Evolutionary conservation across 2,329 filamentous ascomycete species (phyloP), one percentile per base, ranked within the genome.

Genomic region (Aspergillus texensis): DNA sequence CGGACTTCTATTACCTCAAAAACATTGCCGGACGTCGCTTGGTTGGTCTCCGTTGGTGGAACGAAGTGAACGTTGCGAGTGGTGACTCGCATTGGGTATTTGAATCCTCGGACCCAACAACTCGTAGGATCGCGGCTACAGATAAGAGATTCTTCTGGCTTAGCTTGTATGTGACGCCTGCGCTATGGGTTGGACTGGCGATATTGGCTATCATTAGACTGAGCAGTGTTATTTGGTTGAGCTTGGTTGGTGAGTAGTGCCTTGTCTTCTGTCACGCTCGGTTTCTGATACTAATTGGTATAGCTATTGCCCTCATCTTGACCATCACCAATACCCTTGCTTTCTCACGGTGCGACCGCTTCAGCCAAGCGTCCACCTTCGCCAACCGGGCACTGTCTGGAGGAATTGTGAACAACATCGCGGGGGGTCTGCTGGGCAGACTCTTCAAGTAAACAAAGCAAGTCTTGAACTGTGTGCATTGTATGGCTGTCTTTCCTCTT

Each of bases 321-420:
- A 84, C 82, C 0, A 80, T 84, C 64, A 84, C 82, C 36, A 84
- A 84, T 65, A 84, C 82, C 1, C 72, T 83, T 45, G 82, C 82
- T 6, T 84, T 84, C 71, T 84, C 82, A 10, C 76, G 82, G 21
- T 84, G 82, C 64, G 82, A 84, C 67, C 80, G 80, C 58, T 84
- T 84, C 69, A 82, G 82, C 64, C 82, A 89, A 69, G 88, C 88
- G 12, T 86, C 85, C 43, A 85, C 79, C 57, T 83, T 85, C 65
- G 85, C 86, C 8, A 86, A 82, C 52, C 82, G 80, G 46, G 85
- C 85, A 6, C 77, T 88, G 59, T 80, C 82, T 9, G 85, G 85
- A 52, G 81, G 84, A 3, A 77, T 87, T 61, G 83, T 84, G 61
- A 81, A 82, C 68, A 86, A 82, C 69, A 68, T 87, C 66, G 85